Percentiles rank a stretch among this genome's conserved stretches.
These are phyloP conservation scores for Penicillium sp. DNA, from an alignment of 2,329 filamentous ascomycete genomes.

Conservation along the genomic window DNA sequence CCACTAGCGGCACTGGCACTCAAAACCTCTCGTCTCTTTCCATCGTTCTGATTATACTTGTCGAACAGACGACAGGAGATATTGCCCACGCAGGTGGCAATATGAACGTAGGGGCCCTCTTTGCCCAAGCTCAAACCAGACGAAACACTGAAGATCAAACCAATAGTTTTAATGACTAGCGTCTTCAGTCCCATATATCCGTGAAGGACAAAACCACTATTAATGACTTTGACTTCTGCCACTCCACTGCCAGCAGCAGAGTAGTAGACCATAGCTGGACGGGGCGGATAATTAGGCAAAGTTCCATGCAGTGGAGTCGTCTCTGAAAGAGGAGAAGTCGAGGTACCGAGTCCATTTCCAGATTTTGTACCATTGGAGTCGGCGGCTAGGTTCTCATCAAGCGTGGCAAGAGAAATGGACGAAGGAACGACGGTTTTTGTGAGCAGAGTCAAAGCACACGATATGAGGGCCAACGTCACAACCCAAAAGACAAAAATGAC, in stretches of 20 bases:
- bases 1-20: conserved; percentile 89
- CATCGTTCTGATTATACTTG: conserved; percentile 94
- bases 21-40: conserved; percentile 87
- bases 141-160: conserved; percentile 80
- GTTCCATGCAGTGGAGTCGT: conserved; percentile 39
- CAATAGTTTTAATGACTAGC: conserved; percentile 77
- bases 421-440: conserved; percentile 96
- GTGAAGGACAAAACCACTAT: conserved; percentile 96
- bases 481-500: conserved; percentile 70
- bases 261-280: conserved; percentile 84
- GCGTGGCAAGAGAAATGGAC: conserved; percentile 76
- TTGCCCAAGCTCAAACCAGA: conserved; percentile 94
- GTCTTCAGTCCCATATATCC: conserved; percentile 90
- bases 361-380: conserved; percentile 49
- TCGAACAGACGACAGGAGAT: conserved; percentile 89
- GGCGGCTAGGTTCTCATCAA: conserved; percentile 90
- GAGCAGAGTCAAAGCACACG: conserved; percentile 76
- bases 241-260: conserved; percentile 94
- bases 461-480: conserved; percentile 64
- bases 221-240: conserved; percentile 92
- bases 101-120: conserved; percentile 95
- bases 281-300: conserved; percentile 30
- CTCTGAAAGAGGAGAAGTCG: conserved; percentile 40
- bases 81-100: conserved; percentile 91
- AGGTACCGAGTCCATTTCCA: conserved; percentile 41